Evolutionary conservation across 805 yeast genomes (phyloP), one percentile per base, ranked within the genome.

Genomic region (Scheffersomyces spartinae): DNA sequence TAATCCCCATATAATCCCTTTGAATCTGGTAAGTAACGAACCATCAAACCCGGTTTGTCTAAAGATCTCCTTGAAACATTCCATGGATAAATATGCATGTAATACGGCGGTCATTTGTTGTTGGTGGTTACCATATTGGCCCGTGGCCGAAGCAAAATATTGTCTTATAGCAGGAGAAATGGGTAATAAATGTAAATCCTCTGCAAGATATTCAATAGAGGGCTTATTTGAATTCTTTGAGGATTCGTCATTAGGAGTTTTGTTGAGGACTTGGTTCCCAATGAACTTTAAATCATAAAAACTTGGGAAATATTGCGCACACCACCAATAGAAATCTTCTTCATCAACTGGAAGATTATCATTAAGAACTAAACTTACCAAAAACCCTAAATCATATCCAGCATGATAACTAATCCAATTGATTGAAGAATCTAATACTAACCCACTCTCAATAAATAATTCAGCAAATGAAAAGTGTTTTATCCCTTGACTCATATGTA

Each of bases 341-440:
- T 80, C 86, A 36, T 76, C 80, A 15, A 68, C 68, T 1, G 97
- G 97, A 64, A 88, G 78, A 25, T 64, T 55, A 25, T 71, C 68
- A 50, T 83, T 82, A 39, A 77, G 71, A 45, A 88, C 61, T 36
- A 84, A 61, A 25, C 93, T 73, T 9, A 85, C 56, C 32, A 91
- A 59, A 49, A 86, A 86, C 2, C 97, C 98, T 46, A 86, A 69
- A 49, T 91, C 98, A 52, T 91, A 91, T 8, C 97, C 98, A 2
- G 71, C 76, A 49, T 91, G 96, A 55, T 79, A 91, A 33, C 94
- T 78, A 26, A 84, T 64, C 98, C 98, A 91, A 26, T 76, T 73
- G 23, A 83, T 70, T 18, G 68, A 55, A 15, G 65, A 63, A 39
- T 82, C 75, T 40, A 91, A 57, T 18, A 86, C 68, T 35, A 91